Conservation (phyloP, 1,284 basidiomycete genomes). For the Ustilago loliicola region DNA sequence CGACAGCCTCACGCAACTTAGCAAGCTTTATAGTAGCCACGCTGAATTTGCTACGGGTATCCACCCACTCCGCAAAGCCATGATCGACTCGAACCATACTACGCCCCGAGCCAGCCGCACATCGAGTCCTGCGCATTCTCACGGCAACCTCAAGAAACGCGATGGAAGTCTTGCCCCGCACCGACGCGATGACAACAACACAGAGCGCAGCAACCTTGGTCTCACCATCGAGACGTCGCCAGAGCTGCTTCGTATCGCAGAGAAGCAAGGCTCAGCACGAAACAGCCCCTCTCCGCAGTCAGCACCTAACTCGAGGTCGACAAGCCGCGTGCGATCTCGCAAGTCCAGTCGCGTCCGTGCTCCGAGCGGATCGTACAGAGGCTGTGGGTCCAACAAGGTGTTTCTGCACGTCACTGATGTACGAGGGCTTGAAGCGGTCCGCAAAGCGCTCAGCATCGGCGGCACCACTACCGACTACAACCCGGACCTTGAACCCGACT, state of each 20-base stretch:
- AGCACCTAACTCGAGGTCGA: slow-evolving; percentile 40
- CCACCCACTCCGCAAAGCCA: slow-evolving; percentile 44
- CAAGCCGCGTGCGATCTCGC: slow-evolving; percentile 49
- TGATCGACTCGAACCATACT: slow-evolving; percentile 53
- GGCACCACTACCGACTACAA: slow-evolving; percentile 58
- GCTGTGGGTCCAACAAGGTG: slow-evolving; percentile 46
- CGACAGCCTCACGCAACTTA: slow-evolving; percentile 36
- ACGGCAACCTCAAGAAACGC: slow-evolving; percentile 42
- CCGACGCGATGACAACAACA: slow-evolving; percentile 10
- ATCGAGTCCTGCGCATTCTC: slow-evolving; percentile 31
- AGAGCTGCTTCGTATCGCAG: slow-evolving; percentile 38
- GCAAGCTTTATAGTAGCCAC: slow-evolving; percentile 30
- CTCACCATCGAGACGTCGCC: slow-evolving; percentile 53
- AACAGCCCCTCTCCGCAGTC: slow-evolving; percentile 20
- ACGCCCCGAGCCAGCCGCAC: slow-evolving; percentile 54
- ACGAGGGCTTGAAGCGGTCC: slow-evolving; percentile 58
- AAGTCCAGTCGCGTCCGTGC: slow-evolving; percentile 33
- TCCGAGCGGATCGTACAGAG: slow-evolving; percentile 30
- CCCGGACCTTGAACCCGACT: slow-evolving; percentile 39
- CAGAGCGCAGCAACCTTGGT: slow-evolving; percentile 29
- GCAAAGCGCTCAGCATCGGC: slow-evolving; percentile 62
- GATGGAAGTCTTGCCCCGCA: slow-evolving; percentile 27
- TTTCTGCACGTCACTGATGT: slow-evolving; percentile 59
- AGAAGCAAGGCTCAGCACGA: slow-evolving; percentile 16
- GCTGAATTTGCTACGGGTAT: slow-evolving; percentile 45